Evolutionary conservation across 1,139 yeast species (phyloP).

Genomic region (Geotrichum cucujoidarum): DNA sequence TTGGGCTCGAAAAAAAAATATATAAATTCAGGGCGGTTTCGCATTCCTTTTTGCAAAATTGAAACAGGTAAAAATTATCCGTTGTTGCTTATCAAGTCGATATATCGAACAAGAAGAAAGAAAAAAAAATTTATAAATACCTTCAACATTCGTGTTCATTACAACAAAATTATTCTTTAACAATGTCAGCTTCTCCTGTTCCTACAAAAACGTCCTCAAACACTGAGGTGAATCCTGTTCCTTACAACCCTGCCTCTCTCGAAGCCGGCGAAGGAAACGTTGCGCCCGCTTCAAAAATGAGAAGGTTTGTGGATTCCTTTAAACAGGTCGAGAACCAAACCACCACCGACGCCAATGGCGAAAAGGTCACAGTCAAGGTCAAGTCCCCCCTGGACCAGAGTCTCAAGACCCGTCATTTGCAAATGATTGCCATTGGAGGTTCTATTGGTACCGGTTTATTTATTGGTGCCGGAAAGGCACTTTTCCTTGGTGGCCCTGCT

Average conservation of each 20-base stretch:
- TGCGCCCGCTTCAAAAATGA: slow-evolving; percentile 23
- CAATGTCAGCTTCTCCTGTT: neutral
- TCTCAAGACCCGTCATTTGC: slow-evolving; percentile 48
- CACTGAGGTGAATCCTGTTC: too few species aligned
- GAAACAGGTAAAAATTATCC: too few species aligned
- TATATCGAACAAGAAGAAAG: too few species aligned
- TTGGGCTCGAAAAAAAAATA: too few species aligned
- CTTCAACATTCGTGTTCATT: neutral
- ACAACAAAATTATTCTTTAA: neutral
- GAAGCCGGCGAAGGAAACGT: slow-evolving; percentile 36
- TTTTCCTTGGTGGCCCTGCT: slow-evolving; percentile 71
- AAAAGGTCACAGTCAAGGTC: slow-evolving; percentile 30
- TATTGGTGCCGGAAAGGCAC: slow-evolving; percentile 68
- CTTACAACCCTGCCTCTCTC: slow-evolving; percentile 46
- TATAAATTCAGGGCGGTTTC: too few species aligned
- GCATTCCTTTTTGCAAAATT: too few species aligned
- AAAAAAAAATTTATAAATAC: too few species aligned
- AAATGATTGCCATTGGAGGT: slow-evolving; percentile 78
- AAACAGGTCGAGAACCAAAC: slow-evolving; percentile 26
- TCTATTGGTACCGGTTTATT: slow-evolving; percentile 77
- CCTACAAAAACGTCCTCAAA: neutral
- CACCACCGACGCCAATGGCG: slow-evolving; percentile 24
- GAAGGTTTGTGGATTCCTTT: slow-evolving; percentile 30
- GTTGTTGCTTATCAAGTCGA: too few species aligned
- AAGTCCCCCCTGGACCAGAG: slow-evolving; percentile 40